Base-by-base conservation (phyloP, 768 basidiomycete species). In the Panellus pusillus region DNA sequence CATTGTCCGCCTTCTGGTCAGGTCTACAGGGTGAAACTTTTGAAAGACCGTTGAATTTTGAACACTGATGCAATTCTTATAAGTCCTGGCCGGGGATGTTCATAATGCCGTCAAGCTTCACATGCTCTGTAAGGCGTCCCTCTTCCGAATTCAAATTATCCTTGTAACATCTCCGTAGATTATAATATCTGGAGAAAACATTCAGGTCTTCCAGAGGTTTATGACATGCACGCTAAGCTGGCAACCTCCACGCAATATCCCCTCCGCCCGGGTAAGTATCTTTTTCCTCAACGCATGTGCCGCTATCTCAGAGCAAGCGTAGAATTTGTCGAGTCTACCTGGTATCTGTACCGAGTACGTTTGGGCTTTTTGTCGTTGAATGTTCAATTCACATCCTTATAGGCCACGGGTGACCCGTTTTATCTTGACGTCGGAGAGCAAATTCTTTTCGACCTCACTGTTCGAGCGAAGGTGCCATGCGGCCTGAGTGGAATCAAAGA, bases 291-390 rank as follows among this genome's bases (percentile, higher is more conserved):
- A 2, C 35, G 9, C 11, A 38, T 14, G 44, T 31, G 37, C 44
- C 31, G 18, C 11, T 13, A n/a, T 47, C 15, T 41, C 37, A 40
- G 6, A 20, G 29, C 9, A 29, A 38, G 14, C 32, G 7, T 29
- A 83, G 96, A 99, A 70, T 95, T 97, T 62, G 81, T 97, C 52
- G 97, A 99, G 71, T 93, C 91, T 18, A 99, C 93, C 6, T 95
- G 94, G 86, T 97, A 95, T 70, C 75, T 98, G 15, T 98, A 97
- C 65, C 80, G 90, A 47, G 92, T 89, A 61, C 57, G 82, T 68
- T 36, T 28, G 6, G 3, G 18, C n/a, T n/a, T 39, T 31, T 20
- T 43, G 41, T 9, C 27, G 27, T 47, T 50, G 9, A 56, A 45
- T 38, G 29, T 47, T 43, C 36, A 36, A 64, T 61, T 46, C 49